Evolutionary conservation across 2,329 filamentous ascomycete genomes (phyloP).

Genomic region (Lizonia empirigonia): DNA sequence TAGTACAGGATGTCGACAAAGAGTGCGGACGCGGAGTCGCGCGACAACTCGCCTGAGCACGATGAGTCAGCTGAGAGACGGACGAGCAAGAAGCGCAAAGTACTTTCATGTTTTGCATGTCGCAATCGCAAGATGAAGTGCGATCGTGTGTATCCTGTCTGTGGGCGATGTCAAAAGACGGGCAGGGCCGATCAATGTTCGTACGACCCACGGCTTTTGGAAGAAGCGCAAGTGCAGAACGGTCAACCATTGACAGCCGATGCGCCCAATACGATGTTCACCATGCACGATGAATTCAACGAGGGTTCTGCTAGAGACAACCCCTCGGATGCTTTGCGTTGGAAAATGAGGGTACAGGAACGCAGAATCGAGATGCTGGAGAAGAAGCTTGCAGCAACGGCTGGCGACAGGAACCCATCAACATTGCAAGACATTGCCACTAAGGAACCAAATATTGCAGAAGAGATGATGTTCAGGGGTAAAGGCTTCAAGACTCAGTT

Average conservation of each 20-base stretch:
- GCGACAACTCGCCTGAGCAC: constrained; percentile 38
- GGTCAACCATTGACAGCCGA: constrained; percentile 5
- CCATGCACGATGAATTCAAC: constrained; percentile 4
- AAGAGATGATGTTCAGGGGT: constrained; percentile 52
- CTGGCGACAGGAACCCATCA: constrained; percentile 23
- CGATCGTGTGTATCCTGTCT: constrained; percentile 53
- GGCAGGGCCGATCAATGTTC: constrained; percentile 51
- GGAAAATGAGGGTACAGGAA: constrained; percentile 41
- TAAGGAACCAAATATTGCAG: constrained; percentile 28
- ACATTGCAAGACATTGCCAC: constrained; percentile 20
- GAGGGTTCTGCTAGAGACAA: constrained; percentile 7
- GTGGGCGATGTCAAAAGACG: constrained; percentile 52
- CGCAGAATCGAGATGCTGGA: constrained; percentile 41
- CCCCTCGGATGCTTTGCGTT: constrained; percentile 29
- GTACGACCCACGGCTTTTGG: constrained; percentile 48
- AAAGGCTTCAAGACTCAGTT: constrained; percentile 55
- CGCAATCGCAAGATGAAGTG: constrained; percentile 56
- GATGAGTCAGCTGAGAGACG: constrained; percentile 48
- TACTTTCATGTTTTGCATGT: constrained; percentile 55
- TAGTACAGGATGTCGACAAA: constrained; percentile 33
- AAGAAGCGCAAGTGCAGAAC: constrained; percentile 26
- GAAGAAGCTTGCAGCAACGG: constrained; percentile 33
- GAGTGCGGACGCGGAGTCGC: constrained; percentile 36
- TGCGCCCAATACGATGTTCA: constrained; percentile 7
- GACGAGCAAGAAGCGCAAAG: constrained; percentile 50